These are phyloP conservation scores for Kentomonas sorsogonicus DNA, from an alignment of 208 protist species.

Conservation along the genomic window DNA sequence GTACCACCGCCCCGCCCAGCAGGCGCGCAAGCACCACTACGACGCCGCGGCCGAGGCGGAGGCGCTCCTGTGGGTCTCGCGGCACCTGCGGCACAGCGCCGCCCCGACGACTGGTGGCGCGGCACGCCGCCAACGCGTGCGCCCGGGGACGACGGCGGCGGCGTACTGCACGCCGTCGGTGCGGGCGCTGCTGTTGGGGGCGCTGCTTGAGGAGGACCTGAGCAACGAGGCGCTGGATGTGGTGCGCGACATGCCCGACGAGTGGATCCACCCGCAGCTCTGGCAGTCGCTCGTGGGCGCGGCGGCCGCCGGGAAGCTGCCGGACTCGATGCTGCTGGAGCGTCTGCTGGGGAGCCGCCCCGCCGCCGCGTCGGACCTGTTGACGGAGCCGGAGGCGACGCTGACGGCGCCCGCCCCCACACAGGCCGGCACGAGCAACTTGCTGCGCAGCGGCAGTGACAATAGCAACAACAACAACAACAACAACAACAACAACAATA, in stretches of 20 bases:
- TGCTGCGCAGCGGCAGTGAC: too few relatives aligned
- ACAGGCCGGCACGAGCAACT: not conserved
- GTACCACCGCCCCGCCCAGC: too few relatives aligned
- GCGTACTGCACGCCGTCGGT: conserved; percentile 39
- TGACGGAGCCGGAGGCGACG: not conserved
- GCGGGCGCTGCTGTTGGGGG: conserved; percentile 45
- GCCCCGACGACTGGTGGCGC: not conserved
- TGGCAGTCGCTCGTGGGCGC: conserved; percentile 47
- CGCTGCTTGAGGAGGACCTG: conserved; percentile 31
- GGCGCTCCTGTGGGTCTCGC: conserved; percentile 16
- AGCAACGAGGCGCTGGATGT: conserved; percentile 40
- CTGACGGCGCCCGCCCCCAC: not conserved
- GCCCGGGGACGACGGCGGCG: not conserved
- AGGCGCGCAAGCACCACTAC: conserved; percentile 10
- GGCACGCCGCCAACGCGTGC: not conserved
- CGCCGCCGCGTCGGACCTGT: not conserved
- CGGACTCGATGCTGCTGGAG: conserved; percentile 63
- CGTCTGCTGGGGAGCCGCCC: conserved; percentile 23
- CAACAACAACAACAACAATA: too few relatives aligned
- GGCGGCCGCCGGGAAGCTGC: conserved; percentile 48
- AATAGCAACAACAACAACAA: too few relatives aligned
- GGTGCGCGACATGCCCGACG: conserved; percentile 29
- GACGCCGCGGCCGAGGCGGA: conserved; percentile 11
- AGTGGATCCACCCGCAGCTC: conserved; percentile 45
- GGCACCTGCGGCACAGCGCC: conserved; percentile 7